A percentile compares a stretch with the other conserved stretches of the same genome.
Conservation (phyloP, 805 yeast species). For the Cephaloascus albidus region DNA sequence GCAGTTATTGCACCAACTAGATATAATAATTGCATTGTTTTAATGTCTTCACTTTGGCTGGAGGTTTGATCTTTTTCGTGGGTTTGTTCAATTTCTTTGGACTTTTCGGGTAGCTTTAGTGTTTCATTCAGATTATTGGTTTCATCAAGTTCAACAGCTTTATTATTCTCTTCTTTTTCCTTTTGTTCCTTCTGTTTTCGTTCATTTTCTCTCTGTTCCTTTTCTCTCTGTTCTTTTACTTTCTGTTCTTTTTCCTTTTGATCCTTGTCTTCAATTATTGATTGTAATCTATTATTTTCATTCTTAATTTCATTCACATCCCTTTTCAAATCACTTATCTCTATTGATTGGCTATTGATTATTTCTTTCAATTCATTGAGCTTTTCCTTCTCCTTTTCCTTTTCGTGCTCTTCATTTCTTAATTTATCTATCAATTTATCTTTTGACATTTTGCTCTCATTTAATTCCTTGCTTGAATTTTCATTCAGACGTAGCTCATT, state of each 20-base stretch:
- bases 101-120: no score
- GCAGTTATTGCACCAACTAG: no score
- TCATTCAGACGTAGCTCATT: conserved; percentile 1
- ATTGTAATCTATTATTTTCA: conserved; percentile 1
- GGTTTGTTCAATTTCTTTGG: no score
- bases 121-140: no score
- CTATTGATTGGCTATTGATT: conserved; percentile 5
- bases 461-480: not conserved
- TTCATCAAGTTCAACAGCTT: no score
- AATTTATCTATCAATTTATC: conserved; percentile 1
- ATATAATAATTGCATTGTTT: no score
- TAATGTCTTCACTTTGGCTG: no score
- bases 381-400: conserved; percentile 5
- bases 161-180: conserved; percentile 3
- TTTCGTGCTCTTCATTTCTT: conserved; percentile 4
- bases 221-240: conserved; percentile 5
- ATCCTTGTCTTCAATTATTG: conserved; percentile 3
- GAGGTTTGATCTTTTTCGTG: no score
- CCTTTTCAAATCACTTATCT: conserved; percentile 1
- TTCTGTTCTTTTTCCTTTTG: conserved; percentile 4
- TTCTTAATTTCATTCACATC: conserved; percentile 4
- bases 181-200: conserved; percentile 3
- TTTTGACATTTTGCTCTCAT: conserved; percentile 3
- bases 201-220: not conserved
- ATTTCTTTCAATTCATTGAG: conserved; percentile 3